Evolutionary conservation across 371 early-diverging fungal genomes (phyloP).

Genomic region (Umbelopsis sp.): DNA sequence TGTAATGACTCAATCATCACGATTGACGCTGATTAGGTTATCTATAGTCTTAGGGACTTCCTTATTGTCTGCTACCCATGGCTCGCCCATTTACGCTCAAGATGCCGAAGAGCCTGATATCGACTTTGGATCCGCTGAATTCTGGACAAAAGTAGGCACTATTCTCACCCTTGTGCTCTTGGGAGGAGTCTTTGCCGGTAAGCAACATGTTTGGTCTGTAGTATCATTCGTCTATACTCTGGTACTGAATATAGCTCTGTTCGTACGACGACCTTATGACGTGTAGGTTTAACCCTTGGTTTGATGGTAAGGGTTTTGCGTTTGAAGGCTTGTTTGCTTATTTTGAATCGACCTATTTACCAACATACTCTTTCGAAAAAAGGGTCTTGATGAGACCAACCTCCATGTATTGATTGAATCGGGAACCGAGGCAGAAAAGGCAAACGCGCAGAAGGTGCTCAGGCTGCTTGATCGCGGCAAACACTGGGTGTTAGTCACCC

Average conservation of each 20-base stretch:
- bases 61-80: neutral
- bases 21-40: conserved; percentile 4
- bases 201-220: neutral
- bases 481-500: conserved; percentile 87
- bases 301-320: conserved; percentile 50
- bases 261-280: too few species aligned
- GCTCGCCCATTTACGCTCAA: neutral
- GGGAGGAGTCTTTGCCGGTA: conserved; percentile 79
- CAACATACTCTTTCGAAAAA: neutral
- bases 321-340: too few species aligned
- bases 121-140: conserved; percentile 30
- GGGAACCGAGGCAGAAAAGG: conserved; percentile 65
- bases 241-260: too few species aligned
- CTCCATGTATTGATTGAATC: conserved; percentile 71
- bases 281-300: conserved; percentile 80
- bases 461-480: conserved; percentile 71
- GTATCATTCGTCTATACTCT: too few species aligned
- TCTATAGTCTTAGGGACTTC: conserved; percentile 7
- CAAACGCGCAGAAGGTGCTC: conserved; percentile 70
- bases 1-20: conserved; percentile 17
- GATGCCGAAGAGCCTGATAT: conserved; percentile 14
- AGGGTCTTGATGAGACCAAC: conserved; percentile 68
- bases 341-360: neutral
- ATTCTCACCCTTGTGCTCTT: conserved; percentile 60
- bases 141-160: conserved; percentile 46